Percentiles rank a stretch among this genome's conserved stretches.
Evolutionary conservation across 108 stramenopile genomes (phyloP).

Genomic region (Skeletonema costatum): DNA sequence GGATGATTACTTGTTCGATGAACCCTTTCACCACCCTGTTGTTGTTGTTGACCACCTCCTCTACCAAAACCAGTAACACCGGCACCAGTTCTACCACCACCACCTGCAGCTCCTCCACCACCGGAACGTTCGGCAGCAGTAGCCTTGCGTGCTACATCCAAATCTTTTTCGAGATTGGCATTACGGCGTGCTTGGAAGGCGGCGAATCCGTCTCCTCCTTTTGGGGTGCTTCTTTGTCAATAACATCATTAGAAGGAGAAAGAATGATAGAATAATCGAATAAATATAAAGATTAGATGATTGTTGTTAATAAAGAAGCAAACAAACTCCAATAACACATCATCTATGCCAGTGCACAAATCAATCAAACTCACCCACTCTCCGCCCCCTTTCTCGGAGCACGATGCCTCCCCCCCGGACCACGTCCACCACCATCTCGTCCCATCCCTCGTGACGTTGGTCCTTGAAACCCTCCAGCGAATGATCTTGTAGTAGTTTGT

Average conservation of each 20-base stretch:
- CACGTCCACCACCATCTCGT: slow-evolving; percentile 42
- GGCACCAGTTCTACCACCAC: slow-evolving; percentile 1
- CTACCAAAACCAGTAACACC: neutral
- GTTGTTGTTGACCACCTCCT: neutral
- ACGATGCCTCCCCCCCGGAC: slow-evolving; percentile 33
- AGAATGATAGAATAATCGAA: neutral
- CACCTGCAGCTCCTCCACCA: neutral
- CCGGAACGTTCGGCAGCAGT: slow-evolving; percentile 5
- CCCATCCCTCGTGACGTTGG: slow-evolving; percentile 26
- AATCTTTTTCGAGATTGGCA: slow-evolving; percentile 32
- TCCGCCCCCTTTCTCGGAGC: slow-evolving; percentile 2
- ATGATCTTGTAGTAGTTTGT: neutral
- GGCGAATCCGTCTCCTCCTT: slow-evolving; percentile 22
- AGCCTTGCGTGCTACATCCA: slow-evolving; percentile 28
- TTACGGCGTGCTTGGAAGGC: slow-evolving; percentile 31
- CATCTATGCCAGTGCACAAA: neutral
- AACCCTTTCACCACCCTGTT: neutral
- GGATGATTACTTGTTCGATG: slow-evolving; percentile 2
- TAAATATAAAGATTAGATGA: neutral
- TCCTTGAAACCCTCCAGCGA: slow-evolving; percentile 26
- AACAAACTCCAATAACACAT: neutral
- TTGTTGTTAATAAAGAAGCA: neutral
- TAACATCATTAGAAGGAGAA: neutral
- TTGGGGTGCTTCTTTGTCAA: neutral
- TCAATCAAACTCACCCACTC: neutral